Conservation (phyloP, 2,329 filamentous ascomycete species). For the Sporothrix inflata region DNA sequence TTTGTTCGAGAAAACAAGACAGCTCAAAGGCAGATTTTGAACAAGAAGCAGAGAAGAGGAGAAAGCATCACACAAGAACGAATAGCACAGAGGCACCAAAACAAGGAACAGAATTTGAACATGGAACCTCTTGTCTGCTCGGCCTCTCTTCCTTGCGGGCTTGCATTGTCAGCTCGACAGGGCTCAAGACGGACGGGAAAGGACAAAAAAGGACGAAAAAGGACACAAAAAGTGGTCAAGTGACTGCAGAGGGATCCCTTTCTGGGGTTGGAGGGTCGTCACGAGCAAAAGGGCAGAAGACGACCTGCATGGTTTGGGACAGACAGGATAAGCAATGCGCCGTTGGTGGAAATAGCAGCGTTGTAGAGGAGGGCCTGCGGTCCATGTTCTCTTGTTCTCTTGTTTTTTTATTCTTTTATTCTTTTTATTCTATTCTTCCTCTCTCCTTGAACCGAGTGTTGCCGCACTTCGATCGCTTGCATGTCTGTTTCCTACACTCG, state of each 20-base stretch:
- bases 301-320: not conserved
- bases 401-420: not conserved
- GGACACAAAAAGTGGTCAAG: slow-evolving; percentile 9
- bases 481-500: not conserved
- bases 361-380: not conserved
- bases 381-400: not conserved
- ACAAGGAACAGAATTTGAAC: not conserved
- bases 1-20: not conserved
- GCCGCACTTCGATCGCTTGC: not conserved
- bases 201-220: not conserved
- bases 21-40: slow-evolving; percentile 13
- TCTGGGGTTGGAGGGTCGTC: not conserved
- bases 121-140: not conserved
- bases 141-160: not conserved
- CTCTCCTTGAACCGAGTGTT: not conserved
- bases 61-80: not conserved
- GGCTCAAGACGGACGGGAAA: not conserved
- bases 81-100: not conserved
- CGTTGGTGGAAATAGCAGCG: slow-evolving; percentile 7
- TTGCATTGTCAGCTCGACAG: slow-evolving; percentile 18
- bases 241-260: not conserved
- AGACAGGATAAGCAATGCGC: not conserved
- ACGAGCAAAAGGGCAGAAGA: not conserved
- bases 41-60: not conserved
- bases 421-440: not conserved